Evolutionary conservation across 768 basidiomycete genomes (phyloP), one percentile per base, ranked within the genome.

Genomic region (Calocybe indica): DNA sequence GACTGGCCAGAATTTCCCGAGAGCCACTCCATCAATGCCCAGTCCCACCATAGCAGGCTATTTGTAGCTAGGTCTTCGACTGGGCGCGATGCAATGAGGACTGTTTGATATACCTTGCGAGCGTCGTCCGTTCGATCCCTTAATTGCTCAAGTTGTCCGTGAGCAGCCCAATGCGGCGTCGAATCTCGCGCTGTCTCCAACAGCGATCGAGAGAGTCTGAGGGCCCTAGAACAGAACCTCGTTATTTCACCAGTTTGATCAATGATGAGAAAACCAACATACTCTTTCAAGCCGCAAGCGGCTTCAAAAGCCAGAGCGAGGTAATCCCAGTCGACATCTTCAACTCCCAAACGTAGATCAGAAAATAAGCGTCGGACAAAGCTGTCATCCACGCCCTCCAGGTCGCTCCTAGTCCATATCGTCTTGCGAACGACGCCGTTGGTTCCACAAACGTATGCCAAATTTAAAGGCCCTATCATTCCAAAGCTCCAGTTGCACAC

Each of bases 1-100:
- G 83, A 74, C 32, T 73, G 69, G 31, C 78, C 73, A 13, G 67
- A 58, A 31, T 73, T 55, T 1, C 79, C 75, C 10, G 68, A 61
- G 8, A 88, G 60, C 89, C 89, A 92, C 62, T 90, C 88, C 75
- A 88, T 76, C 55, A 92, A 83, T 1, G 83, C 85, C 86, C 88
- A 92, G 55, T 83, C 79, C 81, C 82, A 89, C 85, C 85, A 92
- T 51, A 92, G 59, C 47, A 61, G 62, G 14, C 74, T 68, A 11
- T 65, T 57, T 31, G 69, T 74, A 5, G 58, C 58, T 31, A 66
- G 62, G 8, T 60, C 63, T 5, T 63, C 57, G 11, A 62, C 44
- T 22, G 67, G 63, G 2, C 70, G 65, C 1, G 79, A 68, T 5
- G 76, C 66, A 37, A 73, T 65, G 13, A 88, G 74, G 6, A 86